Conservation (phyloP, 257 asterid species). For the Ophiorrhiza pumila region DNA sequence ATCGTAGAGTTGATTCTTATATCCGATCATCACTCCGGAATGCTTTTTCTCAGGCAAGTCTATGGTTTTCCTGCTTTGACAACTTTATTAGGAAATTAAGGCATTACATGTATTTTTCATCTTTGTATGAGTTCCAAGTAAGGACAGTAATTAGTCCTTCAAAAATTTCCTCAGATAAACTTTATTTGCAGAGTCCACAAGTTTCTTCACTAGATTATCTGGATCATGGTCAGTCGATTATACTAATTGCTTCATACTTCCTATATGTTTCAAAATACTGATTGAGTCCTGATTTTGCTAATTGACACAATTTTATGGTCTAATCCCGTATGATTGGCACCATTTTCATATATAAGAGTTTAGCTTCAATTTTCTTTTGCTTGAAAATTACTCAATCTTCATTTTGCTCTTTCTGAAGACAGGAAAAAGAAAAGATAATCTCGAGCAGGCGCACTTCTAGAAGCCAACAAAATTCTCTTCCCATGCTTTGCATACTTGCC, state of each 20-base stretch:
- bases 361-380: conserved; percentile 7
- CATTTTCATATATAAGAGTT: not conserved
- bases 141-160: not conserved
- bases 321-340: not conserved
- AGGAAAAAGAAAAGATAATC: conserved; percentile 77
- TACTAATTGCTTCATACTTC: not conserved
- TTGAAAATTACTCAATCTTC: conserved; percentile 36
- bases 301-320: not conserved
- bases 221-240: not conserved
- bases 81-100: not conserved
- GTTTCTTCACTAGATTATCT: not conserved
- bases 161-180: not conserved
- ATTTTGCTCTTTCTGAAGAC: conserved; percentile 61
- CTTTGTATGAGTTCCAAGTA: not conserved
- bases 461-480: conserved; percentile 65
- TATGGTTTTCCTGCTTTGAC: conserved; percentile 6
- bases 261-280: not conserved
- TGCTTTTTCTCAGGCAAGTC: conserved; percentile 83
- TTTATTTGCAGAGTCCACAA: not conserved
- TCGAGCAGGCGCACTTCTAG: conserved; percentile 63
- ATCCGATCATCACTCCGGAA: conserved; percentile 71
- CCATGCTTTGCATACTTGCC: conserved; percentile 69
- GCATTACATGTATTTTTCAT: not conserved
- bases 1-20: conserved; percentile 53
- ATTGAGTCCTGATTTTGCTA: not conserved